These are phyloP conservation scores for Mucuna pruriens DNA, from an alignment of 306 rosid species.

Conservation along the genomic window DNA sequence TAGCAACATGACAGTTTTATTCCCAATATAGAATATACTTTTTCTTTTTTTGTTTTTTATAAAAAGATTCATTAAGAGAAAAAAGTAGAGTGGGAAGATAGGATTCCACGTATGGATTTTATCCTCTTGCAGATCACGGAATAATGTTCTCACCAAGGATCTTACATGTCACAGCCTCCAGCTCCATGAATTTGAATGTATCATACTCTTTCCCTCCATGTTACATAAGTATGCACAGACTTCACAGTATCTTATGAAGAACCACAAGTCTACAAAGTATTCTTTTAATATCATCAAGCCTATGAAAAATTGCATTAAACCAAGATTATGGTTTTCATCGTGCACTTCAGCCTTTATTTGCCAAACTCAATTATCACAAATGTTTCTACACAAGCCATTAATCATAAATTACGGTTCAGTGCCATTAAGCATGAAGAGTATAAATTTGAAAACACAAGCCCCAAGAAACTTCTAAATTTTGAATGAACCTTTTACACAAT, in stretches of 20 bases:
- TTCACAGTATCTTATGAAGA: slow-evolving; percentile 10
- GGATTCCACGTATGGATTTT: slow-evolving; percentile 2
- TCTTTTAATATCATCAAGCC: background rate
- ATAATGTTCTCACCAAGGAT: slow-evolving; percentile 15
- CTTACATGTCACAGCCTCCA: slow-evolving; percentile 23
- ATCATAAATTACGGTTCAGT: background rate
- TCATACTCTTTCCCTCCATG: slow-evolving; percentile 23
- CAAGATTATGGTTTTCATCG: slow-evolving; percentile 18
- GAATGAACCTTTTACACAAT: slow-evolving; percentile 18
- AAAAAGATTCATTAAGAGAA: background rate
- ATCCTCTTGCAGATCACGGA: slow-evolving; percentile 29
- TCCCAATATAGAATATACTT: background rate
- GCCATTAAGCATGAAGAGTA: slow-evolving; percentile 14
- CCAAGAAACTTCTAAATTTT: slow-evolving; percentile 24
- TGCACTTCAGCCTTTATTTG: slow-evolving; percentile 14
- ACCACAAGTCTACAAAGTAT: slow-evolving; percentile 32
- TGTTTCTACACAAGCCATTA: background rate
- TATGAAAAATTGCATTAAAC: slow-evolving; percentile 18
- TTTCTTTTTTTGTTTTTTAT: background rate
- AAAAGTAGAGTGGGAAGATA: background rate
- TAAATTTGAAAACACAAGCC: slow-evolving; percentile 23
- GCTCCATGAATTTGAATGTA: slow-evolving; percentile 15
- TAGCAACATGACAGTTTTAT: slow-evolving; percentile 13
- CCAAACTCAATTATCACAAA: slow-evolving; percentile 2
- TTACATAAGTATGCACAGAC: slow-evolving; percentile 8